These are phyloP conservation scores for Candida pseudoviswanathii DNA, from an alignment of 1,139 yeast species.

Conservation along the genomic window DNA sequence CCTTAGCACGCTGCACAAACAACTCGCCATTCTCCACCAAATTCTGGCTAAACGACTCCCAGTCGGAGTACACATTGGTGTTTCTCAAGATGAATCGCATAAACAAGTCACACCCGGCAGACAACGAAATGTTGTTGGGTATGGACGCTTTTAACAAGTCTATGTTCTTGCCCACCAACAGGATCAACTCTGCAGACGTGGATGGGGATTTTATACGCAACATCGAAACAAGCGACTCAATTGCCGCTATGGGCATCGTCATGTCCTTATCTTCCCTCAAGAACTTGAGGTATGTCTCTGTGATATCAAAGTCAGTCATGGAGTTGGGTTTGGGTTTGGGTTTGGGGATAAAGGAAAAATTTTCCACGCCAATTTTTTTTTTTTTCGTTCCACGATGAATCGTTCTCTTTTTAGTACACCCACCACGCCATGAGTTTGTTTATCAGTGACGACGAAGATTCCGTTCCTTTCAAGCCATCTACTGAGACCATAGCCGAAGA, in stretches of 20 bases:
- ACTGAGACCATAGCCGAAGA: conserved; percentile 13
- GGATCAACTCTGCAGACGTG: conserved; percentile 91
- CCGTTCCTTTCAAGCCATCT: conserved; percentile 10
- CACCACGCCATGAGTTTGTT: conserved; percentile 13
- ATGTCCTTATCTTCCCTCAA: conserved; percentile 86
- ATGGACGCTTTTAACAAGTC: conserved; percentile 74
- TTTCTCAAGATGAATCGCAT: conserved; percentile 90
- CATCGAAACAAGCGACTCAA: conserved; percentile 87
- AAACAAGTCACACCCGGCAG: conserved; percentile 97
- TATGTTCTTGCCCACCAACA: conserved; percentile 75
- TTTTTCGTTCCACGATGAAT: background rate
- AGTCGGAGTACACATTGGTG: conserved; percentile 85
- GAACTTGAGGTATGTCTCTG: conserved; percentile 74
- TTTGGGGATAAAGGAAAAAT: too few relatives aligned
- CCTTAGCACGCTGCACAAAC: conserved; percentile 90
- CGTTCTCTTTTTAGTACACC: background rate
- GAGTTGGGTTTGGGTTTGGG: too few relatives aligned
- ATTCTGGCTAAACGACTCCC: conserved; percentile 92
- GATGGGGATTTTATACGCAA: conserved; percentile 81
- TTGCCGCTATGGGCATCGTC: conserved; percentile 99
- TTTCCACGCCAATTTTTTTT: too few relatives aligned
- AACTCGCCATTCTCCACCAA: conserved; percentile 92
- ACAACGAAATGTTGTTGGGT: conserved; percentile 85
- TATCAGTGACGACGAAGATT: conserved; percentile 14
- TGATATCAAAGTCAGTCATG: conserved; percentile 62